Percentiles rank a stretch among this genome's conserved stretches.
Evolutionary conservation across 805 yeast genomes (phyloP).

Genomic region (Saccharomycopsis fodiens): DNA sequence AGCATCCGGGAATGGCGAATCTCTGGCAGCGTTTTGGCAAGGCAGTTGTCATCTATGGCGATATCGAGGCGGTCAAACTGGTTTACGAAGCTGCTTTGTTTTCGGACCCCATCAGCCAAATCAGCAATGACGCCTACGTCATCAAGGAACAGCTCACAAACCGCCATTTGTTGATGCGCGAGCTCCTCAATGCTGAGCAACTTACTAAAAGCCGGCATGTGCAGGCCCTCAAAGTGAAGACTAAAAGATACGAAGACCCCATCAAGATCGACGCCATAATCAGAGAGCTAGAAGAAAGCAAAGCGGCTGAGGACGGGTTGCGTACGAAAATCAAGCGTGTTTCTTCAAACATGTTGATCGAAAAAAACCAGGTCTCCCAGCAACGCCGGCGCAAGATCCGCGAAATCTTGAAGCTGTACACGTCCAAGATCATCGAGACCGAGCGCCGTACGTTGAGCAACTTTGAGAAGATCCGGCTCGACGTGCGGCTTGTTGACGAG

Average conservation of each 20-base stretch:
- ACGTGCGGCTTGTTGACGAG: constrained; percentile 66
- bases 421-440: constrained; percentile 70
- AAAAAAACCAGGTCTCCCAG: constrained; percentile 50
- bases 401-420: constrained; percentile 46
- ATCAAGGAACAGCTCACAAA: constrained; percentile 91
- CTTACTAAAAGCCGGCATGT: constrained; percentile 63
- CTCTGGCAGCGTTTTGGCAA: constrained; percentile 77
- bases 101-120: constrained; percentile 63
- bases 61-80: constrained; percentile 63
- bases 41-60: constrained; percentile 63
- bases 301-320: constrained; percentile 65
- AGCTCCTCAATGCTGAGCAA: constrained; percentile 70
- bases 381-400: constrained; percentile 52
- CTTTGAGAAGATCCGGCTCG: constrained; percentile 64
- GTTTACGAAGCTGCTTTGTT: constrained; percentile 65
- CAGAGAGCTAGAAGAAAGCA: constrained; percentile 68
- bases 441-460: constrained; percentile 74
- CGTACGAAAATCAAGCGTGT: constrained; percentile 74
- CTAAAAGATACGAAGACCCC: constrained; percentile 72
- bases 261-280: constrained; percentile 87
- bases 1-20: constrained; percentile 62
- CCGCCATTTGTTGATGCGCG: constrained; percentile 88
- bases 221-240: constrained; percentile 62
- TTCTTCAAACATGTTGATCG: constrained; percentile 77
- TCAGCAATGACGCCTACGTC: constrained; percentile 70